Base-by-base conservation (phyloP, 495 filamentous ascomycete genomes). In the Glonium stellatum region DNA sequence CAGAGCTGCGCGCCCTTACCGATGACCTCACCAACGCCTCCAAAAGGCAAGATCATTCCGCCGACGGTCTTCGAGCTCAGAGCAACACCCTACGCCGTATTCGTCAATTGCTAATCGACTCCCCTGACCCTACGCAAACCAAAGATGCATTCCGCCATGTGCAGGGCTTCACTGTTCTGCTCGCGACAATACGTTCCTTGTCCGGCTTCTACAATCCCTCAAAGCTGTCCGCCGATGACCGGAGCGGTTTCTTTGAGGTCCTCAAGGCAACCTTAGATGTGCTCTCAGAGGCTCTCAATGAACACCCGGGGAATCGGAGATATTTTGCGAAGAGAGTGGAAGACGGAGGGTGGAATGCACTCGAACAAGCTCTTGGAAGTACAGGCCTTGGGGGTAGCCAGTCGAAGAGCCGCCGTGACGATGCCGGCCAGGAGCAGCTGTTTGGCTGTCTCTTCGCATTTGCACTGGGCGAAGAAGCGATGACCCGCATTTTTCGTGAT, bases 371-470 rank as follows among this genome's bases (percentile, higher is more conserved):
- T 11, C 78, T 92, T 58, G 81, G 76, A 58, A 77, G 77, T 70
- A 77, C 80, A 75, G 79, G 85, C 59, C 70, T 84, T 62, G 76
- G 85, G 62, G 80, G 80, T 59, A 61, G 69, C 69, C 55, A 56
- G 39, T 55, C 57, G 22, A 58, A 54, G 21, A 64, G 61, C 22
- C 44, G 34, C 39, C 76, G 78, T n/a, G 80, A 84, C 61, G 69
- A 79, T 25, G 80, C 77, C 72, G 83, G 84, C 55, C 80, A 82
- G 60, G 84, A 88, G 51, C 86, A 90, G 69, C 75, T 95, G 1
- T 95, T 95, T 74, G 90, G 90, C 15, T 82, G 84, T 62, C 80
- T 97, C n/a, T 76, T 97, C 54, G 83, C 88, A 5, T 91, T 92
- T 67, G 84, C 86, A 8, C 72, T 96, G 41, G 88, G 89, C 55